These are phyloP conservation scores for Ceriops tagal DNA, from an alignment of 345 rosid species.

Conservation along the genomic window DNA sequence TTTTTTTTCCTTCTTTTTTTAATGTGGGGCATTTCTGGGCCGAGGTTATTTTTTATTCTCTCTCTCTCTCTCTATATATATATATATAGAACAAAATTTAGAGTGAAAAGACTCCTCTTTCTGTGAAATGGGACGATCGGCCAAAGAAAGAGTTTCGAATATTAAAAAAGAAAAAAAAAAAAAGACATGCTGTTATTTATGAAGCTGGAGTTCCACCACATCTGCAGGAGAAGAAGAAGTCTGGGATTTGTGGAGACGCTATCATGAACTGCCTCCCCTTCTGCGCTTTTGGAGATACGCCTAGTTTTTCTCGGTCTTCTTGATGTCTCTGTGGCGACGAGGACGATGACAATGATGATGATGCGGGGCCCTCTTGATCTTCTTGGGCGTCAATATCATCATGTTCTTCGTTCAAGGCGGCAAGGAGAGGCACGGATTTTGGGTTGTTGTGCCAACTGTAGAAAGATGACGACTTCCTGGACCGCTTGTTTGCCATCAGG, in stretches of 20 bases:
- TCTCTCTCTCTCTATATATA: neutral
- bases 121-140: no score
- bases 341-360: conserved; percentile 18
- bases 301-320: conserved; percentile 1
- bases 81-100: neutral
- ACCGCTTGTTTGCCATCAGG: conserved; percentile 46
- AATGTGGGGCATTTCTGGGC: no score
- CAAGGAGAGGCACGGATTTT: conserved; percentile 75
- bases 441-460: conserved; percentile 55
- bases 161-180: no score
- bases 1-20: no score
- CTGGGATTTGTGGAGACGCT: conserved; percentile 38
- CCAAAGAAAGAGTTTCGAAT: no score
- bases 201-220: conserved; percentile 41
- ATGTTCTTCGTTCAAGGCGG: conserved; percentile 41
- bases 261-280: conserved; percentile 20
- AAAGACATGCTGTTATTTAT: neutral
- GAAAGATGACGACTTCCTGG: conserved; percentile 38
- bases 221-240: conserved; percentile 73
- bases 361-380: conserved; percentile 7
- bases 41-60: neutral
- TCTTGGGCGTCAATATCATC: conserved; percentile 5
- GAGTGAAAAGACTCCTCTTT: neutral
- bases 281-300: neutral
- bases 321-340: conserved; percentile 14